phyloP scores from a whole-genome alignment of 2,329 filamentous ascomycete species.

The Stagonosporopsis chrysanthemi region DNA sequence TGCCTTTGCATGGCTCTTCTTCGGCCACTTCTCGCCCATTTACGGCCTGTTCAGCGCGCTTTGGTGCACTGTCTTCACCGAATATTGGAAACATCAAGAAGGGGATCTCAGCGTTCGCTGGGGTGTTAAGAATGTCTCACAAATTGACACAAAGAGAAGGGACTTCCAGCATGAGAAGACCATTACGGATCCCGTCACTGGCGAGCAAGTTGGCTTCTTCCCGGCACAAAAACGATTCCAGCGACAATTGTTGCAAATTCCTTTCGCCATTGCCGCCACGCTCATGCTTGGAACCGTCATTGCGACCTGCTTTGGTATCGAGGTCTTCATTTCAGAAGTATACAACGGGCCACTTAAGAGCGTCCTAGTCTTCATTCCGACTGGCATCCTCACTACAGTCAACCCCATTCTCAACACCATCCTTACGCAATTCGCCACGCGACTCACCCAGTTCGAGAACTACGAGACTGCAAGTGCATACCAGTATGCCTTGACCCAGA shows the following conservation, averaged over 20 bases:
- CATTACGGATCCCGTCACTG: conserved; percentile 79
- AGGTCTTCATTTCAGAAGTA: conserved; percentile 94
- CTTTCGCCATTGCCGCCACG: conserved; percentile 80
- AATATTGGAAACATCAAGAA: conserved; percentile 96
- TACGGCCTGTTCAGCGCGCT: conserved; percentile 81
- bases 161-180: conserved; percentile 83
- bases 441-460: conserved; percentile 84
- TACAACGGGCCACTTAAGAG: conserved; percentile 89
- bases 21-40: conserved; percentile 82
- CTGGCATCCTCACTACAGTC: conserved; percentile 80
- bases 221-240: conserved; percentile 76
- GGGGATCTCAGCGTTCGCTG: conserved; percentile 84
- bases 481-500: conserved; percentile 83
- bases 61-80: conserved; percentile 89
- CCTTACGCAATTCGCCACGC: conserved; percentile 78
- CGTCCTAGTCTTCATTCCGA: conserved; percentile 85
- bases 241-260: conserved; percentile 81
- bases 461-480: conserved; percentile 88
- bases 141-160: conserved; percentile 77
- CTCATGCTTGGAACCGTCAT: conserved; percentile 81
- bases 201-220: conserved; percentile 78
- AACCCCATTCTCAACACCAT: conserved; percentile 80
- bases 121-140: conserved; percentile 85
- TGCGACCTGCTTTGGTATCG: conserved; percentile 85
- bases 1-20: conserved; percentile 77